Percentiles rank a stretch among this genome's conserved stretches.
Conservation (phyloP, 2,329 filamentous ascomycete genomes). For the Fusarium tanahbumbuense region DNA sequence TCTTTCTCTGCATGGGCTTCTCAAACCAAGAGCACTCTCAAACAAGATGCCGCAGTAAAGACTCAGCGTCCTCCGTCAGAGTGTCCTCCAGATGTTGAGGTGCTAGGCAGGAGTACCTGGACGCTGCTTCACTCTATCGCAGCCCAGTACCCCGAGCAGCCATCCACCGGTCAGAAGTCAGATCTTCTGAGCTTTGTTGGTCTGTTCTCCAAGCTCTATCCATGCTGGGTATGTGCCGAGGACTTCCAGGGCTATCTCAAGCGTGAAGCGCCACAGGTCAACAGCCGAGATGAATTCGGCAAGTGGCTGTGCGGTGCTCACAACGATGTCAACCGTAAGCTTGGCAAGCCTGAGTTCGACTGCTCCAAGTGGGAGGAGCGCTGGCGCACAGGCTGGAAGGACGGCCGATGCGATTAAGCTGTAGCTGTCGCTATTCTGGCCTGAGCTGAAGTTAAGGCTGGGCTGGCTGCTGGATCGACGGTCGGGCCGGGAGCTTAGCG, state of each 20-base stretch:
- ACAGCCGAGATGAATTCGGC: conserved; percentile 76
- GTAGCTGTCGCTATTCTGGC: conserved; percentile 20
- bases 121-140: conserved; percentile 93
- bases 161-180: conserved; percentile 75
- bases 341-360: conserved; percentile 93
- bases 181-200: conserved; percentile 83
- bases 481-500: conserved; percentile 21
- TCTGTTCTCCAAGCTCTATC: conserved; percentile 88
- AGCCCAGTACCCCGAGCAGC: conserved; percentile 81
- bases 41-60: conserved; percentile 46
- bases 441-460: conserved; percentile 34
- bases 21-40: conserved; percentile 60
- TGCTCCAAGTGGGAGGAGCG: conserved; percentile 91
- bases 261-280: conserved; percentile 72
- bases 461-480: conserved; percentile 14
- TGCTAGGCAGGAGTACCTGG: conserved; percentile 89
- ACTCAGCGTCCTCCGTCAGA: conserved; percentile 64
- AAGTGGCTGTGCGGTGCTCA: conserved; percentile 87
- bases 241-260: conserved; percentile 88
- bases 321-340: conserved; percentile 87
- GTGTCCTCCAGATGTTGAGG: conserved; percentile 91
- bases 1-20: conserved; percentile 62
- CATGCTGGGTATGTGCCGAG: conserved; percentile 94
- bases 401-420: conserved; percentile 68
- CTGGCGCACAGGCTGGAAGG: conserved; percentile 91